phyloP scores from a whole-genome alignment of 345 rosid genomes.

The Barbarea vulgaris region DNA sequence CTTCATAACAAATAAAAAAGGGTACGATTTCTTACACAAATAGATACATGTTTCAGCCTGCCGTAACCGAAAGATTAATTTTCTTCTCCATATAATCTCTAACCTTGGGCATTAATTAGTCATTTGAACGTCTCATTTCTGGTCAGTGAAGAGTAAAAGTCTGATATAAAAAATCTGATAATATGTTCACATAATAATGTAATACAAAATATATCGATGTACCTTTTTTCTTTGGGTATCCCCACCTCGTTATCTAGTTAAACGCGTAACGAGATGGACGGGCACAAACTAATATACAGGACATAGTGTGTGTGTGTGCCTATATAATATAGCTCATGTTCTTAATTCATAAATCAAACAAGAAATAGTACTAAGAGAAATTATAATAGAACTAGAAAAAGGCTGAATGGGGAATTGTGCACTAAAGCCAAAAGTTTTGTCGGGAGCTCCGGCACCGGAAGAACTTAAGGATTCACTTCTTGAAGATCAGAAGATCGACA shows the following conservation, averaged over 20 bases:
- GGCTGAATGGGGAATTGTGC: constrained; percentile 38
- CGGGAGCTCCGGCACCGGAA: constrained; percentile 35
- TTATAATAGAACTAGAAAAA: neutral
- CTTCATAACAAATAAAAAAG: no score
- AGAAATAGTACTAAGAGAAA: neutral
- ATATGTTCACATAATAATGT: neutral
- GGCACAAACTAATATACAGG: constrained; percentile 17
- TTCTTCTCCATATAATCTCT: neutral
- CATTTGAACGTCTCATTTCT: constrained; percentile 2
- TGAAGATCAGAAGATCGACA: constrained; percentile 24
- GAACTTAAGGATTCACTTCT: constrained; percentile 32
- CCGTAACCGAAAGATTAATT: neutral
- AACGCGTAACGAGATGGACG: constrained; percentile 41
- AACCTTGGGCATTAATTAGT: neutral
- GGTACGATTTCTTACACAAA: neutral
- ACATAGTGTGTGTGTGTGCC: constrained; percentile 7
- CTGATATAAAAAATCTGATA: neutral
- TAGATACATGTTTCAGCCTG: neutral
- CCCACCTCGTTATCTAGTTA: constrained; percentile 26
- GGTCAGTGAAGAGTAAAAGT: constrained; percentile 13
- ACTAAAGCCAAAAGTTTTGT: constrained; percentile 35
- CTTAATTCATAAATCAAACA: neutral
- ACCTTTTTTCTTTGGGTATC: neutral
- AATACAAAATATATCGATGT: neutral
- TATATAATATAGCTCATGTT: constrained; percentile 27